Base-by-base conservation (phyloP, 2,329 filamentous ascomycete genomes). In the Neonectria hederae region DNA sequence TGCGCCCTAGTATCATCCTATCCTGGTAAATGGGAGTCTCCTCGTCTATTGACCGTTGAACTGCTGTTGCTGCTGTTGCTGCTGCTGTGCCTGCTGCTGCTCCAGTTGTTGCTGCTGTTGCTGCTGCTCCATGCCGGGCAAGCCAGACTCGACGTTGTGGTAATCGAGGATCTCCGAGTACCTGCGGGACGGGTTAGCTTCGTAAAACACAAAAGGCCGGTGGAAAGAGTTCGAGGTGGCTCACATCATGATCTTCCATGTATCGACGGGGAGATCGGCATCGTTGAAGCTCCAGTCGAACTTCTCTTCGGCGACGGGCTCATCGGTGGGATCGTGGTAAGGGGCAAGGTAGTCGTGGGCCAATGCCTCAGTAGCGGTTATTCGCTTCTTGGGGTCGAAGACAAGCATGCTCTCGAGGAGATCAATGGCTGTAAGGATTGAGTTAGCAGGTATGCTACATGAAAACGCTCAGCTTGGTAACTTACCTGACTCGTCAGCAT, bases 241-340 rank as follows among this genome's bases (percentile, higher is more conserved):
- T 77, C 86, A 97, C 96, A 99, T 99, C 96, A 98, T 99, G 78
- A 99, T 97, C 84, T 99, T 99, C 96, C 96, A 99, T n/a, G 94
- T 97, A 77, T 99, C 96, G 54, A 98, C 94, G 1, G 96, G 95
- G 62, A 99, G 84, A 77, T 99, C 96, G 52, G 95, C 96, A 74
- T 99, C 96, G 79, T 98, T 98, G 83, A 99, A 99, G 58, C 94
- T 97, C 96, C 96, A 99, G 79, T 99, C 96, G 75, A 99, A 99
- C 83, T 97, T 97, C 84, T 97, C 94, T 66, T 97, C 93, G 22
- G 96, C 93, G 17, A 94, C 90, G 1, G 96, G 96, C 84, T 99
- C 96, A 76, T 99, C 96, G 48, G 92, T 96, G 9, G 96, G 94
- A 77, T 99, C 96, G 81, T 99, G 96, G 83, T 99, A 99, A 8